Conservation (phyloP, 2,329 filamentous ascomycete genomes). For the Phaeosphaeriaceae sp. region DNA sequence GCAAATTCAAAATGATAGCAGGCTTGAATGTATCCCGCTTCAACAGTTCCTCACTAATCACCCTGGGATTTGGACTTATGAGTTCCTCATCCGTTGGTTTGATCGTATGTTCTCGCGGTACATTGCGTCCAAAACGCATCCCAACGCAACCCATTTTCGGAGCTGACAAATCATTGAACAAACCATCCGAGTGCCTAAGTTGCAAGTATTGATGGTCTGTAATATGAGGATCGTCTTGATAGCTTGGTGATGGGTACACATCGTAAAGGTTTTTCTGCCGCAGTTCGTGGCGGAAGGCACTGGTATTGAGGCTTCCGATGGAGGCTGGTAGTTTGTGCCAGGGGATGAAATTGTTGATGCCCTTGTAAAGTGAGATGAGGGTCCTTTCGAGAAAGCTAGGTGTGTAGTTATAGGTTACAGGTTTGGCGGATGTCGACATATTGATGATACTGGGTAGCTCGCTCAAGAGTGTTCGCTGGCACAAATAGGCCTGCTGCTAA, state of each 20-base stretch:
- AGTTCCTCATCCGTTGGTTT: slow-evolving; percentile 53
- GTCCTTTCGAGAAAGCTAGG: slow-evolving; percentile 17
- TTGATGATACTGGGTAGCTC: neutral
- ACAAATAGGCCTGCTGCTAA: too few species aligned
- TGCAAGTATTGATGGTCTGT: slow-evolving; percentile 41
- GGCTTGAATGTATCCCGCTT: slow-evolving; percentile 53
- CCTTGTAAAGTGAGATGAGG: slow-evolving; percentile 44
- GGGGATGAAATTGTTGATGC: slow-evolving; percentile 48
- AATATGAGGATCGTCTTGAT: slow-evolving; percentile 31
- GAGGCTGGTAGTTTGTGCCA: slow-evolving; percentile 54
- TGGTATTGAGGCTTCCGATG: slow-evolving; percentile 52
- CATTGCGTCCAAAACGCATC: slow-evolving; percentile 56
- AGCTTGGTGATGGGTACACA: slow-evolving; percentile 51
- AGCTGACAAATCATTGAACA: slow-evolving; percentile 51
- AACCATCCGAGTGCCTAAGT: slow-evolving; percentile 53
- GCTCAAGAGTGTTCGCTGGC: too few species aligned
- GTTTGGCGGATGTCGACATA: slow-evolving; percentile 3
- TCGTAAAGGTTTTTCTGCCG: slow-evolving; percentile 55
- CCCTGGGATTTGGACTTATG: slow-evolving; percentile 52
- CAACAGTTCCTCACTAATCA: slow-evolving; percentile 53
- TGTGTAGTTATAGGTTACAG: slow-evolving; percentile 11
- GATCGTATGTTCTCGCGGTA: slow-evolving; percentile 45
- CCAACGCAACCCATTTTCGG: slow-evolving; percentile 55
- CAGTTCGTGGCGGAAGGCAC: slow-evolving; percentile 51
- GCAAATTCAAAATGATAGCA: slow-evolving; percentile 54